phyloP scores from a whole-genome alignment of 1,139 yeast species.

The Magnusiomyces sp. region DNA sequence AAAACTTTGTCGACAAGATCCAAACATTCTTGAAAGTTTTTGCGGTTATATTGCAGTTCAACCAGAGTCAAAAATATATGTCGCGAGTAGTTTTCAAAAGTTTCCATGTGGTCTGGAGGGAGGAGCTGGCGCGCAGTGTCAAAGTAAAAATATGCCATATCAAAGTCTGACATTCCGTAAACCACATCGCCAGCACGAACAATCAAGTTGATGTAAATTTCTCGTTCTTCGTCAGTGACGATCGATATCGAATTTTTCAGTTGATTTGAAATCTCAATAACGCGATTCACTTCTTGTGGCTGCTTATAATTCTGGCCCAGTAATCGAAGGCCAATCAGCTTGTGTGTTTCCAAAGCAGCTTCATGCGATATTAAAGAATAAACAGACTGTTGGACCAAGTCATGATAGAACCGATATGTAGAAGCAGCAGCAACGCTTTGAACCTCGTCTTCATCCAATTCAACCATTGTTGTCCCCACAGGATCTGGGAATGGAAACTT shows the following conservation, averaged over 20 bases:
- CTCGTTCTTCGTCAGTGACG: conserved; percentile 22
- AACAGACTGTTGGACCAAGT: conserved; percentile 33
- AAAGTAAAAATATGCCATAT: conserved; percentile 25
- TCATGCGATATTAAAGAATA: conserved; percentile 26
- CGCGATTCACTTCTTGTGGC: conserved; percentile 20
- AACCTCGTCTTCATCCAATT: conserved; percentile 34
- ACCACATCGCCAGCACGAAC: conserved; percentile 26
- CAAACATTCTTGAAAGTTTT: conserved; percentile 22
- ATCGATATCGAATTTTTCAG: conserved; percentile 24
- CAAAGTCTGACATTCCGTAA: conserved; percentile 26
- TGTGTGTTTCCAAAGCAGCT: conserved; percentile 34
- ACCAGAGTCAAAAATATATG: conserved; percentile 23
- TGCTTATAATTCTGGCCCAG: conserved; percentile 22
- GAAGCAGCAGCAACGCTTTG: conserved; percentile 36
- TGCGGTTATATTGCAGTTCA: conserved; percentile 24
- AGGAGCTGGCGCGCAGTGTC: conserved; percentile 22
- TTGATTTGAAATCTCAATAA: conserved; percentile 27
- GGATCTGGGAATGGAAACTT: conserved; percentile 43
- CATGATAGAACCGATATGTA: conserved; percentile 33
- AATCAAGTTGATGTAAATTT: conserved; percentile 21
- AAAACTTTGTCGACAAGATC: conserved; percentile 18
- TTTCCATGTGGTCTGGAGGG: conserved; percentile 16
- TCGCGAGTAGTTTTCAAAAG: conserved; percentile 15
- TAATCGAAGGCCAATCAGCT: conserved; percentile 39
- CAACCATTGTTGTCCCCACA: conserved; percentile 32